Evolutionary conservation across 768 basidiomycete species (phyloP).

Genomic region (Kwoniella sp.): DNA sequence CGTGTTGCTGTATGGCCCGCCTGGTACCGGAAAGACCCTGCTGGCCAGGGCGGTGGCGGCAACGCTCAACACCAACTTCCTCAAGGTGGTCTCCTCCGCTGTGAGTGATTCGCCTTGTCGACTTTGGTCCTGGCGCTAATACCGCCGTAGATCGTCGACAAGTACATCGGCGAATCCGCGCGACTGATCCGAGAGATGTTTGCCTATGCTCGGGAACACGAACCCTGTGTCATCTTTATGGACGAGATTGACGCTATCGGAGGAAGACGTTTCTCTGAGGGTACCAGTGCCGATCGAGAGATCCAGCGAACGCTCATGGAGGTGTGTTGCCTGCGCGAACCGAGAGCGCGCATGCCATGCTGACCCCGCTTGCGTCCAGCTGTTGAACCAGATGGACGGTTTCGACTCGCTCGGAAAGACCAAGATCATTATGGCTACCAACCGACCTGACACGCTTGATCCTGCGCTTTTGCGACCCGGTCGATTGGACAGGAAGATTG

Average conservation of each 20-base stretch:
- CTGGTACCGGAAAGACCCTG: conserved; percentile 86
- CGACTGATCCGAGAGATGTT: conserved; percentile 98
- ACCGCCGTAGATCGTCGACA: conserved; percentile 50
- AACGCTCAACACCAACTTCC: conserved; percentile 89
- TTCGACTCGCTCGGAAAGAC: conserved; percentile 94
- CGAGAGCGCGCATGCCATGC: no score
- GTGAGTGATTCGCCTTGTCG: conserved; percentile 58
- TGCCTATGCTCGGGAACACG: conserved; percentile 92
- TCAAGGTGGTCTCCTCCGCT: conserved; percentile 96
- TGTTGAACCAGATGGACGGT: conserved; percentile 98
- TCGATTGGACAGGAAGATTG: conserved; percentile 93
- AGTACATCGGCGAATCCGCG: conserved; percentile 98
- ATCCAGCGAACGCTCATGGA: conserved; percentile 99
- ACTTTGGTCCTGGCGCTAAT: neutral
- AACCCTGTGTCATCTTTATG: conserved; percentile 99
- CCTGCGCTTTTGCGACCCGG: conserved; percentile 94
- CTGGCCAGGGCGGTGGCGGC: conserved; percentile 94
- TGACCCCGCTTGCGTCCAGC: no score
- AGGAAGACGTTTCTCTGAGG: conserved; percentile 83
- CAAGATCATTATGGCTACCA: conserved; percentile 99
- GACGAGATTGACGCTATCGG: conserved; percentile 86
- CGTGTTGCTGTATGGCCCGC: conserved; percentile 91
- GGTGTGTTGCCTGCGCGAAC: conserved; percentile 51
- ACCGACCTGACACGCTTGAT: conserved; percentile 95
- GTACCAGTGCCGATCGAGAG: conserved; percentile 95